A percentile compares a stretch with the other conserved stretches of the same genome.
phyloP scores from a whole-genome alignment of 805 yeast species.

The Dipodascus geniculatus region DNA sequence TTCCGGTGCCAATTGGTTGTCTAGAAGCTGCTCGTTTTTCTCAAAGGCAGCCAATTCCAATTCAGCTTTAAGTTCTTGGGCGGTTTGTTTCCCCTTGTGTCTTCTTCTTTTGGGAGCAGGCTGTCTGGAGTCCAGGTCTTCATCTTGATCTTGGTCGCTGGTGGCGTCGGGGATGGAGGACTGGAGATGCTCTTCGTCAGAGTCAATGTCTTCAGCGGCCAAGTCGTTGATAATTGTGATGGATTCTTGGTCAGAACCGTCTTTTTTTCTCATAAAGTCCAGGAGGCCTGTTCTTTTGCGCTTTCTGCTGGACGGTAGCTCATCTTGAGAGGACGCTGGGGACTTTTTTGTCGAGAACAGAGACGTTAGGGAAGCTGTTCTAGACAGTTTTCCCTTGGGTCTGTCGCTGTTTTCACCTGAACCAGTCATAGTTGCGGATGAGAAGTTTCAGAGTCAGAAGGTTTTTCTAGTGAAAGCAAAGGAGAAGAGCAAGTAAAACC shows the following conservation, averaged over 20 bases:
- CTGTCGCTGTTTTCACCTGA: background rate
- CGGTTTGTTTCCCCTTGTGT: background rate
- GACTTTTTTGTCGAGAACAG: background rate
- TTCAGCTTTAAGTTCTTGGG: conserved; percentile 13
- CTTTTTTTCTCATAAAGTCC: conserved; percentile 1
- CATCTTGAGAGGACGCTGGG: background rate
- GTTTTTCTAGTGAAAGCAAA: too few relatives aligned
- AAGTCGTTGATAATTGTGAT: background rate
- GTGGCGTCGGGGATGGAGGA: too few relatives aligned
- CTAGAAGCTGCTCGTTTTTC: conserved; percentile 46
- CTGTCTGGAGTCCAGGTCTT: background rate
- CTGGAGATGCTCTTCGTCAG: background rate
- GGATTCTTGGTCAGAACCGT: background rate
- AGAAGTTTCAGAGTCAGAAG: too few relatives aligned
- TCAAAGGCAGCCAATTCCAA: conserved; percentile 22
- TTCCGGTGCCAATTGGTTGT: conserved; percentile 54
- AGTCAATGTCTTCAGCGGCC: background rate
- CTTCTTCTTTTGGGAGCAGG: conserved; percentile 1
- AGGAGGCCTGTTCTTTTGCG: background rate
- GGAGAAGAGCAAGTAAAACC: too few relatives aligned
- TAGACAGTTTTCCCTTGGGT: background rate
- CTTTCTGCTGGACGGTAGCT: background rate
- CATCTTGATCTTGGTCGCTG: background rate
- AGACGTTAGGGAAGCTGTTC: background rate
- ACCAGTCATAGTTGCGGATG: too few relatives aligned